A percentile compares a stretch with the other conserved stretches of the same genome.
These are phyloP conservation scores for Fragaria ananassa DNA, from an alignment of 306 rosid genomes.

Conservation along the genomic window DNA sequence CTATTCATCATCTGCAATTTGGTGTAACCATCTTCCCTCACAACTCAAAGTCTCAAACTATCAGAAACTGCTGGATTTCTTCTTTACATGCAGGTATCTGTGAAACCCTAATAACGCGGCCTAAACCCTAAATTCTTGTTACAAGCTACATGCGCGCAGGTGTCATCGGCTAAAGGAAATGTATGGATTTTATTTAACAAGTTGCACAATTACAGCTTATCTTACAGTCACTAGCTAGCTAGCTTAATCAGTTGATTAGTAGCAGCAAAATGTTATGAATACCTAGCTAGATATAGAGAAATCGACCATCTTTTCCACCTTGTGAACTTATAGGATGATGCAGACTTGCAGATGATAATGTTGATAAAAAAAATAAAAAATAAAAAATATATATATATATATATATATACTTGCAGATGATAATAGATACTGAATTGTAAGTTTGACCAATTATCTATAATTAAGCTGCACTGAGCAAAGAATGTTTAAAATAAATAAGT, in stretches of 20 bases:
- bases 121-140: background rate
- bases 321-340: background rate
- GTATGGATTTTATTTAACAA: background rate
- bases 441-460: conserved; percentile 12
- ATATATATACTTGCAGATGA: background rate
- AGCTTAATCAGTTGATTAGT: background rate
- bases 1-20: background rate
- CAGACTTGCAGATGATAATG: too few species aligned
- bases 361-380: too few species aligned
- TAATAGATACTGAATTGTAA: conserved; percentile 1
- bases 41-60: background rate
- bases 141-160: background rate
- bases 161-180: background rate
- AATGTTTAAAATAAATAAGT: conserved; percentile 14
- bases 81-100: background rate
- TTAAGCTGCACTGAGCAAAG: conserved; percentile 13
- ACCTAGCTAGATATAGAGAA: conserved; percentile 10
- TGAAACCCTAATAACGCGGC: background rate
- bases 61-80: background rate
- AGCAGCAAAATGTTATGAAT: background rate
- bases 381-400: too few species aligned
- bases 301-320: conserved; percentile 7
- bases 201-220: background rate
- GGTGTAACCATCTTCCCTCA: background rate
- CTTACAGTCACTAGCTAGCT: background rate